Conservation (phyloP, 2,329 filamentous ascomycete genomes). For the Fusarium poae region DNA sequence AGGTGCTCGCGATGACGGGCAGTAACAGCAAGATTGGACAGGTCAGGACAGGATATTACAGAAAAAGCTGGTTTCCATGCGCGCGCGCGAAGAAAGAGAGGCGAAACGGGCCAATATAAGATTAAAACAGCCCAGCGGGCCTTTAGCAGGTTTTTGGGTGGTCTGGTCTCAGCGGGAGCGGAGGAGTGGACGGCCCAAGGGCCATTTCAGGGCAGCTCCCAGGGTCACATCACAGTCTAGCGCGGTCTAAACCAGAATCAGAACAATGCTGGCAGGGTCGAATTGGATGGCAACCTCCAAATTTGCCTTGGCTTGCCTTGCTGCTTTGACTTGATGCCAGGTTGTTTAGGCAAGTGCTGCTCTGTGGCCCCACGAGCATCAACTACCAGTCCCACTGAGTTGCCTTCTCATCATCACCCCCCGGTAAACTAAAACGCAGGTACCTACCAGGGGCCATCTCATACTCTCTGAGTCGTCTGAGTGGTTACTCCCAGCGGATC, state of each 20-base stretch:
- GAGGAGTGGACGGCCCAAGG: slow-evolving; percentile 17
- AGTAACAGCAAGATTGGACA: slow-evolving; percentile 19
- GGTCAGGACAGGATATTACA: slow-evolving; percentile 15
- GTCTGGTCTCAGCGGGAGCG: slow-evolving; percentile 41
- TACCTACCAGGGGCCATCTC: slow-evolving; percentile 18
- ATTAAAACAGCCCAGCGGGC: slow-evolving; percentile 26
- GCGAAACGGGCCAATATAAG: slow-evolving; percentile 44
- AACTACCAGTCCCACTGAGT: slow-evolving; percentile 2
- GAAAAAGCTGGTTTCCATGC: slow-evolving; percentile 35
- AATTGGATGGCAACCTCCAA: slow-evolving; percentile 31
- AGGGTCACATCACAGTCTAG: slow-evolving; percentile 30
- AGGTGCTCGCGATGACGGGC: slow-evolving; percentile 19
- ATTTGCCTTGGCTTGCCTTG: slow-evolving; percentile 20
- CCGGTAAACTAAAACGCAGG: slow-evolving; percentile 37
- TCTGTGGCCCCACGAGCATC: slow-evolving; percentile 23
- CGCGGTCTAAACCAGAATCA: slow-evolving; percentile 17
- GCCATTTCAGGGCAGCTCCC: slow-evolving; percentile 16
- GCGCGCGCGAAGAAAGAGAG: slow-evolving; percentile 27
- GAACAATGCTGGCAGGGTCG: slow-evolving; percentile 21
- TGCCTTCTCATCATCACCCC: slow-evolving; percentile 15
- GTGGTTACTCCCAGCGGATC: slow-evolving; percentile 37
- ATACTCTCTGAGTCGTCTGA: slow-evolving; percentile 29
- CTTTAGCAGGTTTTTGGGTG: slow-evolving; percentile 41
- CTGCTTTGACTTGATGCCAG: neutral
- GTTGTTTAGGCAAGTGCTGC: slow-evolving; percentile 14